Evolutionary conservation across 305 asterid genomes (phyloP), one percentile per base, ranked within the genome.

Genomic region (Solanum aculeatissimum): DNA sequence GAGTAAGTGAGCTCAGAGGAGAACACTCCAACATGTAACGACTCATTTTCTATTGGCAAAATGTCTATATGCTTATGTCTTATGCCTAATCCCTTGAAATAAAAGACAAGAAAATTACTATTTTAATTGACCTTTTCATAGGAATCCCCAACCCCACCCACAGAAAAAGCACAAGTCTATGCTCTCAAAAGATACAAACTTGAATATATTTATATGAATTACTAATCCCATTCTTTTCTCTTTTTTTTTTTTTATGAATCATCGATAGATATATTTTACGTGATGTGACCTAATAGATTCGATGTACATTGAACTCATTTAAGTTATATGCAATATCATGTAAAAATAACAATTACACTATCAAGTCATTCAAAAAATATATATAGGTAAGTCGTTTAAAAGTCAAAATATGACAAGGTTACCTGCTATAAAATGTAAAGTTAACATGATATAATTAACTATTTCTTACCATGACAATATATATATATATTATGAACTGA

Each of bases 41-140:
- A 66, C 88, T 80, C 84, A 78, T 53, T 83, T 69, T 85, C 55
- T 60, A 19, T 40, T 40, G 60, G 27, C 10, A 84, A 32, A 47
- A 57, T 85, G 91, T 89, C 88, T 43, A 83, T 81, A 89, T 57
- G 58, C 80, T 35, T 3, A 74, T 80, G 91, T 89, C 89, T 68
- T 77, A 32, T 86, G 70, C 86, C 43, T 66, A 88, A 70, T 86
- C 65, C 86, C 86, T 65, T 42, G 2, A n/a, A 66, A 35, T 57
- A 85, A 25, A 87, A 84, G 74, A 85, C 86, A 86, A 84, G 13
- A 29, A 63, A 80, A 51, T 69, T 38, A 63, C 80, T 68, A 84
- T 84, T 87, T 83, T 85, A 63, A 6, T 80, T 83, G 87, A 87
- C 86, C 53, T 75, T 71, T 88, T 86, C 81, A 89, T 47, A 77